A percentile compares a stretch with the other conserved stretches of the same genome.
Conservation (phyloP, 1,139 yeast species). For the Yamadazyma pseudoaaseri region DNA sequence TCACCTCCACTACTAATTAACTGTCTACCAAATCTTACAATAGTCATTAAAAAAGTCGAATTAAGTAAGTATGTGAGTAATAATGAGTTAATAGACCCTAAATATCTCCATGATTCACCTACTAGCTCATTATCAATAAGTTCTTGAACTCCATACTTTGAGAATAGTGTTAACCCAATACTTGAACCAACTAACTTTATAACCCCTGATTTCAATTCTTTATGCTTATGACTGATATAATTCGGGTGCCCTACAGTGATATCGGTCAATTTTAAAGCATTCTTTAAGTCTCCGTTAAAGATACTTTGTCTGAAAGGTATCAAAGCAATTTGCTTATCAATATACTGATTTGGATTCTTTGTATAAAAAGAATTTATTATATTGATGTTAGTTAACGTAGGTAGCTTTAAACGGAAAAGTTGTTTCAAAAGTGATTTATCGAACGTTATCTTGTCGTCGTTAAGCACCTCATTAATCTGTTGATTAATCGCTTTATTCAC, state of each 20-base stretch:
- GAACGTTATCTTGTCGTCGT: constrained; percentile 20
- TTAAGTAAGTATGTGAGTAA: constrained; percentile 61
- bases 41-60: constrained; percentile 56
- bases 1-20: constrained; percentile 51
- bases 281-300: constrained; percentile 57
- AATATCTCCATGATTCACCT: constrained; percentile 38
- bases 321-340: constrained; percentile 46
- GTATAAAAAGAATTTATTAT: constrained; percentile 36
- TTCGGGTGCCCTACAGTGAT: constrained; percentile 59
- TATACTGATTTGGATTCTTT: constrained; percentile 26
- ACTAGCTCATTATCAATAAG: constrained; percentile 32
- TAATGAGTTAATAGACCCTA: constrained; percentile 59
- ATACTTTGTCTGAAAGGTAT: constrained; percentile 62
- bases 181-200: constrained; percentile 31
- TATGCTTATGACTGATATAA: constrained; percentile 36
- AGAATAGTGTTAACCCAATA: constrained; percentile 33
- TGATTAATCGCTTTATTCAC: constrained; percentile 17
- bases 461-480: constrained; percentile 22
- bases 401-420: constrained; percentile 35
- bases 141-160: constrained; percentile 39
- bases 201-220: constrained; percentile 28
- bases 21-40: constrained; percentile 58
- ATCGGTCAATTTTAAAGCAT: constrained; percentile 59
- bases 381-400: constrained; percentile 27
- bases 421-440: constrained; percentile 23